Conservation (phyloP, 805 yeast species). For the Zygosaccharomyces kombuchaensis region DNA sequence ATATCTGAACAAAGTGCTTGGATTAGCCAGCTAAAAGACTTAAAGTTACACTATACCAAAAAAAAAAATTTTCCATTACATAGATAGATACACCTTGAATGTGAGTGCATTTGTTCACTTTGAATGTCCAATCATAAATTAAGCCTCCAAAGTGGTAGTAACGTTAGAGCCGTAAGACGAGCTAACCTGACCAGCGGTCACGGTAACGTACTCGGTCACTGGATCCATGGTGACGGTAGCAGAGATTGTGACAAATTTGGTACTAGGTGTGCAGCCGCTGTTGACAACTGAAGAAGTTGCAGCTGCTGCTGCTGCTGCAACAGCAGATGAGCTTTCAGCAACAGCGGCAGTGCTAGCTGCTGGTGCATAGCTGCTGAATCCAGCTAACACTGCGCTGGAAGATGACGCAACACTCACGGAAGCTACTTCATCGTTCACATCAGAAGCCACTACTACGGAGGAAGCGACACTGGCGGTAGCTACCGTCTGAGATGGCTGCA, state of each 20-base stretch:
- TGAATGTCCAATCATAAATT: neutral
- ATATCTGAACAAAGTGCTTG: neutral
- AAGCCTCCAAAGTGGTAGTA: slow-evolving; percentile 1
- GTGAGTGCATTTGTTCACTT: neutral
- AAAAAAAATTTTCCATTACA: slow-evolving; percentile 2
- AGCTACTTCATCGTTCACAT: neutral
- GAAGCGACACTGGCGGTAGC: slow-evolving; percentile 1
- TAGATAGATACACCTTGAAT: neutral
- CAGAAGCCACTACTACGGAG: neutral
- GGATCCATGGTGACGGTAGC: slow-evolving; percentile 24
- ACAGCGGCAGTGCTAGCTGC: neutral
- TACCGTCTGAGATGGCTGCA: slow-evolving; percentile 4
- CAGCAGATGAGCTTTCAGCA: slow-evolving; percentile 2
- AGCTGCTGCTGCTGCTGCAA: slow-evolving; percentile 10
- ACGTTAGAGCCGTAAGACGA: neutral
- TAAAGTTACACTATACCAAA: slow-evolving; percentile 4
- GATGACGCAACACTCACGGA: neutral
- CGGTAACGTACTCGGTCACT: slow-evolving; percentile 17
- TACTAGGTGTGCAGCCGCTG: slow-evolving; percentile 17
- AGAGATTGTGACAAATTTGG: slow-evolving; percentile 13
- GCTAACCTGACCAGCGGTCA: slow-evolving; percentile 8
- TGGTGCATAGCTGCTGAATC: neutral
- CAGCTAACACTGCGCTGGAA: neutral
- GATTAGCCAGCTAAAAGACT: neutral
- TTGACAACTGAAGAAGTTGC: slow-evolving; percentile 5